phyloP scores from a whole-genome alignment of 2,329 filamentous ascomycete genomes.

The Phaeomoniella chlamydospora region DNA sequence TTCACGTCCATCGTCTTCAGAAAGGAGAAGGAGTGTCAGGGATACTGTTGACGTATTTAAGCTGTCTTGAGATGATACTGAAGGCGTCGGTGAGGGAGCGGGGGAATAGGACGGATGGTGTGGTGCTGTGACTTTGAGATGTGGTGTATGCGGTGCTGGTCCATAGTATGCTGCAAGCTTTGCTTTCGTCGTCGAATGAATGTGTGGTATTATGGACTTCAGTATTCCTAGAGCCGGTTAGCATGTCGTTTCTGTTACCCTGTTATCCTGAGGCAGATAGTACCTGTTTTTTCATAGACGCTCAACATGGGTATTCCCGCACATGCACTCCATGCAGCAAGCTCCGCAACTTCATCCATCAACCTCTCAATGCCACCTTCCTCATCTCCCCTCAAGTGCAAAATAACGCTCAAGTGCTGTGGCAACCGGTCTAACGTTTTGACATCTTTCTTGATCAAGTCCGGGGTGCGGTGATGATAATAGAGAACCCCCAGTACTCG shows the following conservation, averaged over 20 bases:
- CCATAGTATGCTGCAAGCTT: conserved; percentile 86
- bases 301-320: conserved; percentile 78
- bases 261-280: conserved; percentile 11
- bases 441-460: conserved; percentile 81
- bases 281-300: conserved; percentile 85
- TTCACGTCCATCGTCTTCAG: conserved; percentile 75
- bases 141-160: conserved; percentile 45
- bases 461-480: conserved; percentile 90
- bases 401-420: conserved; percentile 72
- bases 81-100: conserved; percentile 7
- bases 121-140: conserved; percentile 58
- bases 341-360: conserved; percentile 80
- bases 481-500: conserved; percentile 69
- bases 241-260: conserved; percentile 4
- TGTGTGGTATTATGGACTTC: conserved; percentile 76
- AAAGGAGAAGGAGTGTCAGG: conserved; percentile 62
- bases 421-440: conserved; percentile 59
- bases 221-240: conserved; percentile 26
- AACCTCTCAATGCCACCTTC: conserved; percentile 67
- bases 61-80: conserved; percentile 11
- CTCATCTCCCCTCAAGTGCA: conserved; percentile 57
- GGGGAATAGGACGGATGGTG: conserved; percentile 40
- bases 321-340: conserved; percentile 85
- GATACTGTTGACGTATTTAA: conserved; percentile 5
- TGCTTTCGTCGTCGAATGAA: conserved; percentile 62